Evolutionary conservation across 805 yeast species (phyloP).

Genomic region (Metschnikowia aberdeeniae): DNA sequence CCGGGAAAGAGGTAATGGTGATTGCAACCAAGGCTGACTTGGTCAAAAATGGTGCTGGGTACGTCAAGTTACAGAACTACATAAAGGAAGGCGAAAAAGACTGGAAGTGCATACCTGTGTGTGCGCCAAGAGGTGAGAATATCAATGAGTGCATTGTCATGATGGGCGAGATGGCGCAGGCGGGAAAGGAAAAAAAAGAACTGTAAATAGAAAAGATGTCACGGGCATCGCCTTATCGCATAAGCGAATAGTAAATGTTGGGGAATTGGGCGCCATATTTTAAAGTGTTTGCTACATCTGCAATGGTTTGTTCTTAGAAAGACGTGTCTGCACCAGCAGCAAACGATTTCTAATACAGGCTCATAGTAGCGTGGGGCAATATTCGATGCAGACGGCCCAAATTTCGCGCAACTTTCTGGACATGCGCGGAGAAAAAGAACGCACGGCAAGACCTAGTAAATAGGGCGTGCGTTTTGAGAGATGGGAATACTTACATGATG

Average conservation of each 20-base stretch:
- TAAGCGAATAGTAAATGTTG: too few relatives aligned
- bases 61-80: conserved; percentile 38
- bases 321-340: too few relatives aligned
- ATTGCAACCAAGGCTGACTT: conserved; percentile 95
- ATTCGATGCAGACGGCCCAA: neutral
- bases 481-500: neutral
- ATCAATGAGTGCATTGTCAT: conserved; percentile 62
- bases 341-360: too few relatives aligned
- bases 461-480: conserved; percentile 1
- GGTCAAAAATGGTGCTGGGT: conserved; percentile 49
- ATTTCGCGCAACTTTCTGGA: neutral
- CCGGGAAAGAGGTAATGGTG: conserved; percentile 61
- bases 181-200: neutral
- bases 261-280: too few relatives aligned
- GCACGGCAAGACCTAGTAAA: neutral
- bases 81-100: conserved; percentile 28
- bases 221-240: neutral
- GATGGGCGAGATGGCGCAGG: conserved; percentile 56
- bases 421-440: neutral
- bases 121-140: conserved; percentile 73
- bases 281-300: too few relatives aligned
- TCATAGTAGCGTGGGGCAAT: neutral
- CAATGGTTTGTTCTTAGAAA: too few relatives aligned
- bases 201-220: neutral
- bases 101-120: conserved; percentile 81